Conservation (phyloP, 805 yeast species). For the Sugiyamaella floridensis region DNA sequence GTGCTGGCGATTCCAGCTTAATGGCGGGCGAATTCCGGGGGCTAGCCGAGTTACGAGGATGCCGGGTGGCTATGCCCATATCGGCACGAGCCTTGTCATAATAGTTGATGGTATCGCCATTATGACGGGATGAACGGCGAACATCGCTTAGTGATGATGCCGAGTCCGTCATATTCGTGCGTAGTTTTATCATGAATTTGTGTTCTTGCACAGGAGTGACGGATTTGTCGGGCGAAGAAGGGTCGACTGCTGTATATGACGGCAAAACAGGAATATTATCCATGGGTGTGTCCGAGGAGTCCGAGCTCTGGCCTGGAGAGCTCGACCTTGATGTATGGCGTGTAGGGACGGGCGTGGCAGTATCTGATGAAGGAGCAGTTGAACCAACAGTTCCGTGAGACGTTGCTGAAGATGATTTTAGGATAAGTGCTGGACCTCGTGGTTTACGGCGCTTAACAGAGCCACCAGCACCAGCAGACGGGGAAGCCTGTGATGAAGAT, state of each 20-base stretch:
- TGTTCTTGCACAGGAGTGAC: conserved; percentile 14
- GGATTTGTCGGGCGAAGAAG: conserved; percentile 1
- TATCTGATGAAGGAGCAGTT: conserved; percentile 14
- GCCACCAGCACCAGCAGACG: neutral
- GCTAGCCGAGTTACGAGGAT: neutral
- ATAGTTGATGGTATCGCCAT: conserved; percentile 11
- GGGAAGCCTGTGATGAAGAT: conserved; percentile 23
- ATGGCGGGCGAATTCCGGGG: neutral
- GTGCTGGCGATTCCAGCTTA: neutral
- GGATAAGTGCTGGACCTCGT: neutral
- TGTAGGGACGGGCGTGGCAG: neutral
- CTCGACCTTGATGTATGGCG: neutral
- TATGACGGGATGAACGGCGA: conserved; percentile 9
- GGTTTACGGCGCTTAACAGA: neutral
- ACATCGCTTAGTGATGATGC: conserved; percentile 14
- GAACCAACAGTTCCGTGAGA: conserved; percentile 40
- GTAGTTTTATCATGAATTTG: conserved; percentile 21
- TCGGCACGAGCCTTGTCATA: conserved; percentile 15
- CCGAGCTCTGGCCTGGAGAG: neutral
- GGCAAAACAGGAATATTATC: neutral
- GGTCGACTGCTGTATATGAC: neutral
- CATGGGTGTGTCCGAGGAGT: neutral
- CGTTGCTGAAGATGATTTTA: conserved; percentile 34
- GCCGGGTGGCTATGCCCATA: conserved; percentile 8
- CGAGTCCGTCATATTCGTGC: conserved; percentile 17